phyloP scores from a whole-genome alignment of 2,329 filamentous ascomycete genomes.

The Trichoderma sp. region DNA sequence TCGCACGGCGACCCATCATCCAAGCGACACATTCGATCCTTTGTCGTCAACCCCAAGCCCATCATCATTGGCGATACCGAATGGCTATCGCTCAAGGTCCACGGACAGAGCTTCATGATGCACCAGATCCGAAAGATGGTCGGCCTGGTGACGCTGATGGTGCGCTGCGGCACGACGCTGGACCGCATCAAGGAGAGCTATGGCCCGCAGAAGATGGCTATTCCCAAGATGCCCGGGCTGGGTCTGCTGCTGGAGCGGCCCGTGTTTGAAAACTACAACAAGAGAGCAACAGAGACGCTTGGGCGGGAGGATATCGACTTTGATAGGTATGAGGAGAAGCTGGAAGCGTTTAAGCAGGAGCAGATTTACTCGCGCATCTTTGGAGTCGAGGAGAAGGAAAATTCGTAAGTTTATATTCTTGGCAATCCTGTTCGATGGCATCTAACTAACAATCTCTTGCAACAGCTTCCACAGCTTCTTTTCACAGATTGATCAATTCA shows the following conservation, averaged over 20 bases:
- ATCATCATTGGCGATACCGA: slow-evolving; percentile 89
- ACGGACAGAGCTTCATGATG: slow-evolving; percentile 99
- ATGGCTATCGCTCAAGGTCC: slow-evolving; percentile 94
- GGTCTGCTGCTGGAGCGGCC: slow-evolving; percentile 88
- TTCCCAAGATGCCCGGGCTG: slow-evolving; percentile 90
- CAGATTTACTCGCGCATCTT: slow-evolving; percentile 95
- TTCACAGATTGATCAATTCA: slow-evolving; percentile 77
- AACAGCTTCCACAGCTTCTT: slow-evolving; percentile 75
- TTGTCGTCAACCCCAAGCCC: slow-evolving; percentile 74
- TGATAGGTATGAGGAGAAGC: slow-evolving; percentile 72
- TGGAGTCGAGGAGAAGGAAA: slow-evolving; percentile 82
- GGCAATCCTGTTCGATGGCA: neutral
- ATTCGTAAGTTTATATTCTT: slow-evolving; percentile 65
- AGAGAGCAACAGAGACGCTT: slow-evolving; percentile 65
- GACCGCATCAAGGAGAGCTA: slow-evolving; percentile 76
- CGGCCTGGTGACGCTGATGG: slow-evolving; percentile 82
- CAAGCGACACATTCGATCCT: slow-evolving; percentile 90
- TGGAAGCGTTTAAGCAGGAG: slow-evolving; percentile 86
- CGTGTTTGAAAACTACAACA: slow-evolving; percentile 89
- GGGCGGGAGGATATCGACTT: slow-evolving; percentile 77
- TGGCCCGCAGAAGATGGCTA: slow-evolving; percentile 71
- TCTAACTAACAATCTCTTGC: neutral
- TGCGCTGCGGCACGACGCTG: slow-evolving; percentile 79
- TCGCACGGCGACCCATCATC: slow-evolving; percentile 77
- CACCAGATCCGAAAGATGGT: slow-evolving; percentile 99